Percentiles rank a stretch among this genome's conserved stretches.
phyloP scores from a whole-genome alignment of 73 alveolate genomes.

The Effrenium voratum region DNA sequence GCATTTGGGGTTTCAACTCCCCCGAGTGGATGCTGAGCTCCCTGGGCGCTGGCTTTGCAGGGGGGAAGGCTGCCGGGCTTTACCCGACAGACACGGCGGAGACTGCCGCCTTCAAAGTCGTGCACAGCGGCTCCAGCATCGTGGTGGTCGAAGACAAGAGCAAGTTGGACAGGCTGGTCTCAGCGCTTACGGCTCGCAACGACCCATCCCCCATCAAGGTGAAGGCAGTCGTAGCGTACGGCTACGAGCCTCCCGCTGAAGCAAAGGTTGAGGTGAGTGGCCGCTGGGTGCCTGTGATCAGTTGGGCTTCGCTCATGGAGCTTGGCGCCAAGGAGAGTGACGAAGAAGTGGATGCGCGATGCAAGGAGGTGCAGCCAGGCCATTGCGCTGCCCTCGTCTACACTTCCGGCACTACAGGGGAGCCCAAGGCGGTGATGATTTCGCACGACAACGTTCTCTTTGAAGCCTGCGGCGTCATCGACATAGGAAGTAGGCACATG shows the following conservation, averaged over 20 bases:
- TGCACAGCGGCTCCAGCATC: conserved; percentile 70
- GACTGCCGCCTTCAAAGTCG: conserved; percentile 80
- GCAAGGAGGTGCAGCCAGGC: conserved; percentile 94
- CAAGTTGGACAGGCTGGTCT: conserved; percentile 41
- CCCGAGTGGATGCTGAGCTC: conserved; percentile 95
- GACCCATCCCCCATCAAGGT: neutral
- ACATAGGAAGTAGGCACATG: conserved; percentile 49
- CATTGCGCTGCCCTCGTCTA: conserved; percentile 96
- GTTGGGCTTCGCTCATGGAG: conserved; percentile 24
- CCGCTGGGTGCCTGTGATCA: neutral
- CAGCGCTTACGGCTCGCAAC: conserved; percentile 11
- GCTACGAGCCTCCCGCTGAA: neutral
- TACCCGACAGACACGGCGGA: conserved; percentile 69
- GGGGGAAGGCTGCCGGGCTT: conserved; percentile 94
- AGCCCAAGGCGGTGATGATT: conserved; percentile 97
- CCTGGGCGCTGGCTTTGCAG: conserved; percentile 94
- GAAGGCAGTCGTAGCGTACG: conserved; percentile 50
- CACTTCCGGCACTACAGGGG: conserved; percentile 98
- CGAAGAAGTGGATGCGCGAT: conserved; percentile 7
- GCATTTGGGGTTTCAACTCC: conserved; percentile 95
- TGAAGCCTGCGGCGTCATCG: conserved; percentile 47
- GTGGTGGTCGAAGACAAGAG: conserved; percentile 46
- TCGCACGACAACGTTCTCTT: conserved; percentile 96
- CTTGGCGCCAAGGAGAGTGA: neutral
- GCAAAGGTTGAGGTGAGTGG: neutral